Conservation (phyloP, 495 filamentous ascomycete species). For the Cudoniella acicularis region DNA sequence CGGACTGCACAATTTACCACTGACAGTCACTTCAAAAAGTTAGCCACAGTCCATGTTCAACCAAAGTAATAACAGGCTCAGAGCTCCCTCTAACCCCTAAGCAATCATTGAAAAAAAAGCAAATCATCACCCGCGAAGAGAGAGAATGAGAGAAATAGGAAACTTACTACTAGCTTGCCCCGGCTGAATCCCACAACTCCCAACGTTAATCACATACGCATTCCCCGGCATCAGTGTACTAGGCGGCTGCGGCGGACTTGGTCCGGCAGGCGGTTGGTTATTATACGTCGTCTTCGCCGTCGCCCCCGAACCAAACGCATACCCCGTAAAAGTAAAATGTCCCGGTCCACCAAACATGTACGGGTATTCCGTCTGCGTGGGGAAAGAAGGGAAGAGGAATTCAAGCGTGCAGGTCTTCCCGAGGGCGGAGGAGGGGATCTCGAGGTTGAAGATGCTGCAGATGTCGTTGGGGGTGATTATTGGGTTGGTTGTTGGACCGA, state of each 20-base stretch:
- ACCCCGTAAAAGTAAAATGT: constrained; percentile 7
- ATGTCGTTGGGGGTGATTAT: constrained; percentile 45
- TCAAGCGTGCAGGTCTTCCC: constrained; percentile 62
- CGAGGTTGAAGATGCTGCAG: constrained; percentile 65
- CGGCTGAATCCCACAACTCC: background rate
- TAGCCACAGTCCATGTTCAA: too few relatives aligned
- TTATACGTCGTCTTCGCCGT: constrained; percentile 5
- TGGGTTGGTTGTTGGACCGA: constrained; percentile 51
- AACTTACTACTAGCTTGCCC: background rate
- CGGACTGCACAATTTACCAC: constrained; percentile 3
- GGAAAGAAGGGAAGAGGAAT: constrained; percentile 55
- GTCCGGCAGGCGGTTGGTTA: constrained; percentile 4
- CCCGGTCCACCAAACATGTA: constrained; percentile 9
- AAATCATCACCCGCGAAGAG: too few relatives aligned
- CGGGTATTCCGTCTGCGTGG: constrained; percentile 46
- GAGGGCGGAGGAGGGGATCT: constrained; percentile 47
- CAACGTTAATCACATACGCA: constrained; percentile 5
- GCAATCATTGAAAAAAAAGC: too few relatives aligned
- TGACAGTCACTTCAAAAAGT: too few relatives aligned
- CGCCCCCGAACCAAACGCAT: constrained; percentile 2
- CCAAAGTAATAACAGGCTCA: too few relatives aligned
- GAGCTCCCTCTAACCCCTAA: too few relatives aligned
- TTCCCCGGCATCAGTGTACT: background rate
- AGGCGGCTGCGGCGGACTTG: background rate
- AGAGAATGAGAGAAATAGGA: too few relatives aligned